Evolutionary conservation across 148 eudicot species (phyloP).

Genomic region (Linanthus parryae): DNA sequence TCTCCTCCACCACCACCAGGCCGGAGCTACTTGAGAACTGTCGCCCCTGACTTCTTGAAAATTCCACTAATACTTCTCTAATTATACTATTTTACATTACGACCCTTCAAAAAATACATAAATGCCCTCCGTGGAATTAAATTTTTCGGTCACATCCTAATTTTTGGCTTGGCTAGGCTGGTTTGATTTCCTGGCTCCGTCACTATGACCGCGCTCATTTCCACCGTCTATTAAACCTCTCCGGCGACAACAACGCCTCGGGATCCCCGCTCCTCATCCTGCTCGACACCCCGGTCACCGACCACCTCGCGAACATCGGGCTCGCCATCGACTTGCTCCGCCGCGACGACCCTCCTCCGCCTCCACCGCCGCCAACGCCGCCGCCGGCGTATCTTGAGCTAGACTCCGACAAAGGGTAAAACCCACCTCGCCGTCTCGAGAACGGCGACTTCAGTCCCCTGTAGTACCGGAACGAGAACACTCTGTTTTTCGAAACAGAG

Average conservation of each 20-base stretch:
- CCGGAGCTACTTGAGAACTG: no score
- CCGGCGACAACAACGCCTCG: conserved; percentile 89
- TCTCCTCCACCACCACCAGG: conserved; percentile 4
- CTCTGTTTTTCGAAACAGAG: conserved; percentile 48
- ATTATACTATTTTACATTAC: no score
- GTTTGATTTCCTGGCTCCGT: no score
- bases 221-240: conserved; percentile 52
- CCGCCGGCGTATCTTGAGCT: conserved; percentile 38
- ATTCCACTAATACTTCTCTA: no score
- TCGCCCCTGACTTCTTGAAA: no score
- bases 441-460: conserved; percentile 73
- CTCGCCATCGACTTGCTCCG: conserved; percentile 50
- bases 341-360: conserved; percentile 44
- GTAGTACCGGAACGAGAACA: conserved; percentile 59
- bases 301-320: conserved; percentile 54
- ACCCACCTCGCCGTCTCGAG: conserved; percentile 44
- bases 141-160: no score
- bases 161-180: no score
- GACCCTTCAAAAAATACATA: no score
- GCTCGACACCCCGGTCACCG: conserved; percentile 15
- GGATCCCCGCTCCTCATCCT: conserved; percentile 11
- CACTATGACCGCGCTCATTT: no score
- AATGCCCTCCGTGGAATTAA: no score
- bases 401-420: conserved; percentile 54
- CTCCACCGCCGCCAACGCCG: no score